Conservation (phyloP, 805 yeast genomes). For the Cyberlindnera samutprakarnensis region DNA sequence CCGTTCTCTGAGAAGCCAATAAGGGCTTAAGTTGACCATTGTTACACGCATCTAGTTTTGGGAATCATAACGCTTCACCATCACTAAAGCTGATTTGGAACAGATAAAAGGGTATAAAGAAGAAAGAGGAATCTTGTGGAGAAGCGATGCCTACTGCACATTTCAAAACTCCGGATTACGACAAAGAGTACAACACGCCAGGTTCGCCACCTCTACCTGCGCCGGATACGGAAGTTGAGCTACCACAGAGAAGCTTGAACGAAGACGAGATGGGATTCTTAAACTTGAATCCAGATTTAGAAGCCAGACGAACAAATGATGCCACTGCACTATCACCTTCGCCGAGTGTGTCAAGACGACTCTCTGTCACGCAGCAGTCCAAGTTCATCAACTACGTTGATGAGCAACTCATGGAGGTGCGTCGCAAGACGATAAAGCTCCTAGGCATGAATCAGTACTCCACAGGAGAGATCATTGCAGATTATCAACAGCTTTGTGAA, state of each 20-base stretch:
- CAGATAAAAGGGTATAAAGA: neutral
- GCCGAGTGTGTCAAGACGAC: constrained; percentile 8
- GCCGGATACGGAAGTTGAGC: constrained; percentile 14
- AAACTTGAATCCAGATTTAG: constrained; percentile 20
- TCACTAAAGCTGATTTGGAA: no score
- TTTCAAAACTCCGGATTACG: constrained; percentile 13
- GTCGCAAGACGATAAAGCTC: constrained; percentile 40
- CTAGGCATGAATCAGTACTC: constrained; percentile 14
- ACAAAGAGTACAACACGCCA: constrained; percentile 11
- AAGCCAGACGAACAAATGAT: neutral
- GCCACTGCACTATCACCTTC: neutral
- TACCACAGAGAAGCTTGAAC: constrained; percentile 6
- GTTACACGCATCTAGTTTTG: no score
- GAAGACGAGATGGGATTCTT: constrained; percentile 14
- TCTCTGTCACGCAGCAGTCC: constrained; percentile 46
- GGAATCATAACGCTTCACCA: no score
- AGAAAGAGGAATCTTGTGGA: neutral
- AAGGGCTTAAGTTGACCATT: no score
- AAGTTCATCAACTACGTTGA: constrained; percentile 50
- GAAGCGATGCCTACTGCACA: no score
- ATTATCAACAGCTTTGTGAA: constrained; percentile 40
- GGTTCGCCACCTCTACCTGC: constrained; percentile 20
- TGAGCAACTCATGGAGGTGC: constrained; percentile 42
- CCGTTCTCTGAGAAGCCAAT: no score
- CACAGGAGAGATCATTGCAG: constrained; percentile 17